Conservation (phyloP, 148 eudicot genomes). For the Camellia sinensis region DNA sequence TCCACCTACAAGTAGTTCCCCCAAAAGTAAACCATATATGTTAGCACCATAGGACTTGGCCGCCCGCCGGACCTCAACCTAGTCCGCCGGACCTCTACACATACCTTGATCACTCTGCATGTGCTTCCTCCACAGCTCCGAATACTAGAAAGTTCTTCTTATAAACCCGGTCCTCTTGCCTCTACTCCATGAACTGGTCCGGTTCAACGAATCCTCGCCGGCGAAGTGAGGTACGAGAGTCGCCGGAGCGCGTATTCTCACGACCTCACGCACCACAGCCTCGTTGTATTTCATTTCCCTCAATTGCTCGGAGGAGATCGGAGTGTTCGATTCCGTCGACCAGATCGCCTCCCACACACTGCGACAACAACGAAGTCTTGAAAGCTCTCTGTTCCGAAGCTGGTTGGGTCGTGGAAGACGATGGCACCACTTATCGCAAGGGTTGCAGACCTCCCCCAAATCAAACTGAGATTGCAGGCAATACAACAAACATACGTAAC, state of each 20-base stretch:
- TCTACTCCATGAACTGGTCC: no score
- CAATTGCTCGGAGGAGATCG: conserved; percentile 54
- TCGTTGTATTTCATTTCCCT: conserved; percentile 67
- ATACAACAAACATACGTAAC: conserved; percentile 50
- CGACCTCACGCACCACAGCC: conserved; percentile 86
- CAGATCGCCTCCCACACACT: conserved; percentile 68
- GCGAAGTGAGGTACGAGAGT: conserved; percentile 82
- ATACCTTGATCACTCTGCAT: no score
- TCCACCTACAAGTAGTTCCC: no score
- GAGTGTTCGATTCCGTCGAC: conserved; percentile 32
- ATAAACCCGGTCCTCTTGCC: no score
- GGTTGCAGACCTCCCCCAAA: conserved; percentile 73
- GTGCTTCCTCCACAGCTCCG: no score
- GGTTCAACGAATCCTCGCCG: no score
- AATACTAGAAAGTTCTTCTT: no score
- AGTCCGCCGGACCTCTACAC: no score
- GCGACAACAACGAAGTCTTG: conserved; percentile 67
- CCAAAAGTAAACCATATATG: no score
- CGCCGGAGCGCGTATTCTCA: conserved; percentile 69
- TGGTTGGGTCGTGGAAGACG: conserved; percentile 70
- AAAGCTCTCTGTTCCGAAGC: conserved; percentile 64
- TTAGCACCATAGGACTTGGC: no score
- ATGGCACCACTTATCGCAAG: conserved; percentile 73
- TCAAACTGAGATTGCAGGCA: conserved; percentile 43
- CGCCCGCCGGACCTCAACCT: no score